These are phyloP conservation scores for Fusarium papillatum DNA, from an alignment of 2,329 filamentous ascomycete species.

Conservation along the genomic window DNA sequence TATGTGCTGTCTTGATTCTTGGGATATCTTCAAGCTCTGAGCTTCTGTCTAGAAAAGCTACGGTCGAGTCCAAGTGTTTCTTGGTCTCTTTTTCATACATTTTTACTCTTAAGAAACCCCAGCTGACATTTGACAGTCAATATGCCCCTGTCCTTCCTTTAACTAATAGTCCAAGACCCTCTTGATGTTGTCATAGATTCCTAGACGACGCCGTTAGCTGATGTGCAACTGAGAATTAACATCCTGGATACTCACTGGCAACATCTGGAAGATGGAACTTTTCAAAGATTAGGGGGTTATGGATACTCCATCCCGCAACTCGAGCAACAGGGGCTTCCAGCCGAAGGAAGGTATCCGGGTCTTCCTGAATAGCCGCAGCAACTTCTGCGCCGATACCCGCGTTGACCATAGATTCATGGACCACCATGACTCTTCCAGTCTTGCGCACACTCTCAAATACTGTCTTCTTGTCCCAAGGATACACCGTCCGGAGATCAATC, in stretches of 20 bases:
- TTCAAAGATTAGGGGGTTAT: constrained; percentile 85
- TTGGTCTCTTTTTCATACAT: neutral
- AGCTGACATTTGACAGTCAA: neutral
- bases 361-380: constrained; percentile 88
- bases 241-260: constrained; percentile 74
- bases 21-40: neutral
- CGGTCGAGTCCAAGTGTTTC: neutral
- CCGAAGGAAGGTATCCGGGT: constrained; percentile 79
- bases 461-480: constrained; percentile 90
- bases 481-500: constrained; percentile 89
- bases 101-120: neutral
- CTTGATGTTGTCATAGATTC: constrained; percentile 80
- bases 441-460: constrained; percentile 87
- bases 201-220: constrained; percentile 53
- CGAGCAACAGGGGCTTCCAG: constrained; percentile 89
- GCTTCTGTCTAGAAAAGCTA: constrained; percentile 5
- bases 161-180: constrained; percentile 73
- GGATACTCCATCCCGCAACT: constrained; percentile 92
- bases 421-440: constrained; percentile 88
- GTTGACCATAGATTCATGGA: constrained; percentile 94
- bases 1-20: neutral
- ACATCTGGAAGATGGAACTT: constrained; percentile 88
- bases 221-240: neutral
- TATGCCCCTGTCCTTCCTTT: neutral
- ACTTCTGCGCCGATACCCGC: constrained; percentile 91